Evolutionary conservation across 306 rosid species (phyloP).

Genomic region (Cicer chorassanicum): DNA sequence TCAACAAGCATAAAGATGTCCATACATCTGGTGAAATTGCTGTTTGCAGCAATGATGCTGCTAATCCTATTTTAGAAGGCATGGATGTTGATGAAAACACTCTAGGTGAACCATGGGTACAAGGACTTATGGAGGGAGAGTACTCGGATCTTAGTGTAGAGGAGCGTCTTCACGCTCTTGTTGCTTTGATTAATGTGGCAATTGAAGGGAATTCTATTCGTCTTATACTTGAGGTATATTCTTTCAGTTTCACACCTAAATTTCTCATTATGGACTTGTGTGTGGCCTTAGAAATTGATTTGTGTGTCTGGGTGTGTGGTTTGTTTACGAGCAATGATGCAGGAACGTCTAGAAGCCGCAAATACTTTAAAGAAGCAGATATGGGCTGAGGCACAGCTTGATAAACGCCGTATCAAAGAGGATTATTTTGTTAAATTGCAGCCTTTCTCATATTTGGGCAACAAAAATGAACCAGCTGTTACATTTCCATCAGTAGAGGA

Average conservation of each 20-base stretch:
- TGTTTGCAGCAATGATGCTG: conserved; percentile 39
- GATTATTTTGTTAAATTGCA: conserved; percentile 53
- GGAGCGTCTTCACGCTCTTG: conserved; percentile 77
- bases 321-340: conserved; percentile 45
- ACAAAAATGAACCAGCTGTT: conserved; percentile 52
- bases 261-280: background rate
- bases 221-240: conserved; percentile 65
- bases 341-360: conserved; percentile 89
- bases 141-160: conserved; percentile 80
- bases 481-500: conserved; percentile 45
- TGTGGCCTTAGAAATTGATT: conserved; percentile 8
- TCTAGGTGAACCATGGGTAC: conserved; percentile 75
- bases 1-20: conserved; percentile 41
- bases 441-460: conserved; percentile 42
- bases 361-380: conserved; percentile 76
- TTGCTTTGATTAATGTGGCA: conserved; percentile 66
- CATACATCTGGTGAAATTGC: conserved; percentile 45
- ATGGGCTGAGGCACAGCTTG: conserved; percentile 77
- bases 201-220: conserved; percentile 78
- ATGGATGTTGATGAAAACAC: conserved; percentile 63
- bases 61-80: conserved; percentile 49
- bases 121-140: conserved; percentile 76
- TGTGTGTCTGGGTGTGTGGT: background rate
- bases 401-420: conserved; percentile 70
- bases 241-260: conserved; percentile 10